Evolutionary conservation across 306 rosid genomes (phyloP).

Genomic region (Quercus engelmannii): DNA sequence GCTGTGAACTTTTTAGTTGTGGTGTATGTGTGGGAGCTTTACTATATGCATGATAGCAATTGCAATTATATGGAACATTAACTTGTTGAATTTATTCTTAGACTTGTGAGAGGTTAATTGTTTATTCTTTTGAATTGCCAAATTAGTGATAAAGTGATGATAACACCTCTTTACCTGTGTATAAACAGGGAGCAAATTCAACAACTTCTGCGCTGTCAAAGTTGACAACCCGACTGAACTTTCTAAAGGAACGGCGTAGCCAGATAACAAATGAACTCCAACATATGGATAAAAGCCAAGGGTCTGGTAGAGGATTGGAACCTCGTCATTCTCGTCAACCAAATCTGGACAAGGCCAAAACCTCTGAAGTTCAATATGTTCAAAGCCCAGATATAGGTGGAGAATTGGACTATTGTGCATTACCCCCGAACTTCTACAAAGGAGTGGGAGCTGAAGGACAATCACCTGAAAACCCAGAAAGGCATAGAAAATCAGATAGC

Average conservation of each 20-base stretch:
- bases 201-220: slow-evolving; percentile 65
- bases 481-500: slow-evolving; percentile 48
- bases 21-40: not conserved
- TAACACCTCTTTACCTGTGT: slow-evolving; percentile 24
- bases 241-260: slow-evolving; percentile 74
- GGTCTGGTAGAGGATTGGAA: slow-evolving; percentile 39
- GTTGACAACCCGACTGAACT: slow-evolving; percentile 70
- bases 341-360: slow-evolving; percentile 26
- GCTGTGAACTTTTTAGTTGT: not conserved
- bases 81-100: not conserved
- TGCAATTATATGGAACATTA: not conserved
- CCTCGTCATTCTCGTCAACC: slow-evolving; percentile 14
- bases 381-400: slow-evolving; percentile 35
- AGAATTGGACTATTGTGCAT: slow-evolving; percentile 26
- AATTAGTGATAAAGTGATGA: slow-evolving; percentile 19
- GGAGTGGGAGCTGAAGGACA: slow-evolving; percentile 41
- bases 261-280: slow-evolving; percentile 61
- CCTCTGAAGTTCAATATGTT: slow-evolving; percentile 26
- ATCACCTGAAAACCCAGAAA: slow-evolving; percentile 39
- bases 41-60: not conserved
- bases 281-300: slow-evolving; percentile 47
- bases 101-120: not conserved
- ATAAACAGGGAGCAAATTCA: slow-evolving; percentile 55
- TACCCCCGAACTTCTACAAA: slow-evolving; percentile 23
- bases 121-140: not conserved